Evolutionary conservation across 306 rosid species (phyloP), one percentile per base, ranked within the genome.

Genomic region (Chamaecrista fasciculata): DNA sequence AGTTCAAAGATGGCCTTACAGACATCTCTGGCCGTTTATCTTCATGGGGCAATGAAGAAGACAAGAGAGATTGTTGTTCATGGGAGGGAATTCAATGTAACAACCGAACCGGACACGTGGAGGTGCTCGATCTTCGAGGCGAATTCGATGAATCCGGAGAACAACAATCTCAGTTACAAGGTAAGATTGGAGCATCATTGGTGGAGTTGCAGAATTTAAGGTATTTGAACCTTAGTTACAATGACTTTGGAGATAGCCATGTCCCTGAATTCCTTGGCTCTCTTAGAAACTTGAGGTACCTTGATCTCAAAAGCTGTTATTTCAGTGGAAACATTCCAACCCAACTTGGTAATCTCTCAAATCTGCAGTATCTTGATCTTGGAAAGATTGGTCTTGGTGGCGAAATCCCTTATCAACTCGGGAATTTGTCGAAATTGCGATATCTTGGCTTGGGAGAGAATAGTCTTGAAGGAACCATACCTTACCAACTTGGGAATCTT

Each of bases 401-500:
- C 12, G 18, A 0, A 20, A 61, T 61, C 43, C 49, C 67, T 20
- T 11, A 0, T 39, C 42, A 50, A 14, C 66, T 78, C 5, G 82
- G 74, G 42, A 71, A 66, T 37, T 43, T 73, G 9, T 73, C 76
- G 2, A 3, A 7, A 0, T 62, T 79, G 57, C 64, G 55, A 6
- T 12, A 73, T 63, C 76, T 73, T 53, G 50, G 53, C 68, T 70
- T 78, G 28, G 9, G 11, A 0, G 0, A 0, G 3, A 73, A 62
- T 62, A 0, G 0, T 21, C 31, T 79, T 0, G 51, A 4, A 52
- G 79, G 79, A 6, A 68, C 36, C 0, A 46, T 73, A 14, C 79
- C 79, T 10, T 48, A 47, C 40, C 76, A 79, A 55, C 75, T 79
- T 16, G 80, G 80, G 26, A 70, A 55, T 2, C 80, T 80, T 36